A percentile compares a stretch with the other conserved stretches of the same genome.
These are phyloP conservation scores for Rauvolfia tetraphylla DNA, from an alignment of 257 asterid species.

Conservation along the genomic window DNA sequence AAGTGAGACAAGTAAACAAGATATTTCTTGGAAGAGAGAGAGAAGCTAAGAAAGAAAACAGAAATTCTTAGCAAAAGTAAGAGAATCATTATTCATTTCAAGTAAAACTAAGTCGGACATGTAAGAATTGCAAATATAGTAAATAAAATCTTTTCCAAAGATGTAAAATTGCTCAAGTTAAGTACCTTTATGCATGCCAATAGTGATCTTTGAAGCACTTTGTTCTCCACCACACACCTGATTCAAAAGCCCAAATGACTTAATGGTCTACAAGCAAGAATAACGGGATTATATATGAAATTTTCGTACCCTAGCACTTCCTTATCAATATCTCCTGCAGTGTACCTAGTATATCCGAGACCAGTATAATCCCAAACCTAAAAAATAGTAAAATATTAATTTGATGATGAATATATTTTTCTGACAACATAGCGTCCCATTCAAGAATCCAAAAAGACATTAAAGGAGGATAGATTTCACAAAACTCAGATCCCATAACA, in stretches of 20 bases:
- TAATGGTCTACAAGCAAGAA: constrained; percentile 29
- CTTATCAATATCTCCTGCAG: constrained; percentile 69
- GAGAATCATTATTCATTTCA: background rate
- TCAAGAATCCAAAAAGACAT: background rate
- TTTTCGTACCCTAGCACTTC: constrained; percentile 77
- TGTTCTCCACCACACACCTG: constrained; percentile 99
- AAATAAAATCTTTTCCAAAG: background rate
- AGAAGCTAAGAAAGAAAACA: background rate
- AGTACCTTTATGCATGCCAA: constrained; percentile 73
- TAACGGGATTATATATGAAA: constrained; percentile 3
- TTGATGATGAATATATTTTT: background rate
- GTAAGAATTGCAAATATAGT: background rate
- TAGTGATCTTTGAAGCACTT: constrained; percentile 81
- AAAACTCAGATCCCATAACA: background rate
- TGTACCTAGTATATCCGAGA: constrained; percentile 86
- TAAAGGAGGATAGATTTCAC: background rate
- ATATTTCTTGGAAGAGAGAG: background rate
- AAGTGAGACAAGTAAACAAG: background rate
- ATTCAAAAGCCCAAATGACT: constrained; percentile 25
- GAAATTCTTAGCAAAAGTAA: background rate
- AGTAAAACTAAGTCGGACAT: background rate
- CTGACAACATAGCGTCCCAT: background rate
- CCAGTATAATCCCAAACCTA: constrained; percentile 99
- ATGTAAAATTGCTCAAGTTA: background rate
- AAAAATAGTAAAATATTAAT: constrained; percentile 9